Base-by-base conservation (phyloP, 1,284 basidiomycete genomes). In the Pisolithus thermaeus region DNA sequence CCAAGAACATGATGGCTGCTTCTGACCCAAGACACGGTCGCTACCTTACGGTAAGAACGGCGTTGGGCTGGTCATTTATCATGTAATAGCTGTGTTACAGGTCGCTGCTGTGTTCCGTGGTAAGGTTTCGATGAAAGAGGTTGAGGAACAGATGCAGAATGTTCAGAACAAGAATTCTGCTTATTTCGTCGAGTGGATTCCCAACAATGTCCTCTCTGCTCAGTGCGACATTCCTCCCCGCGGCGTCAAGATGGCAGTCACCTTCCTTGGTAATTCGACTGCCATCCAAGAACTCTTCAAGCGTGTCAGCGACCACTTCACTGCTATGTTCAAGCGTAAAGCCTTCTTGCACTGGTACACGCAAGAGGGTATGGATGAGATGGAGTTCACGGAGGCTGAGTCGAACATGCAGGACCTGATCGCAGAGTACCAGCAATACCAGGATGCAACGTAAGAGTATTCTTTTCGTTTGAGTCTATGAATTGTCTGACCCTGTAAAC, bases 281-380 rank as follows among this genome's bases (percentile, higher is more conserved):
- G 91, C 90, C 53, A 97, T 98, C 70, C 94, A 97, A 73, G 93
- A 96, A 72, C 80, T 97, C 59, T 97, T 97, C 90, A 93, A 94
- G 79, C 92, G 94, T 76, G 91, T 96, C 69, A 89, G 85, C 61
- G 91, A 95, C 70, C 95, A 97, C 73, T 98, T 98, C 84, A 91
- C 90, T 55, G 91, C 92, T 73, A 98, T 97, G 96, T 97, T 97
- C 86, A 90, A 94, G 79, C 82, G 95, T 71, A 97, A 97, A 79
- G 95, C 95, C 41, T 97, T 97, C 87, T 86, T 97, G 81, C 94
- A 97, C 74, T 97, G 94, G 91, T 96, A 97, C 76, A 97, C 92
- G 43, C 92, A 94, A 69, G 93, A 96, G 79, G 94, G 95, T 72
- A 97, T 97, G 95, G 94, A 97, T 73, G 95, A 97, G 82, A 93